Evolutionary conservation across 306 rosid genomes (phyloP).

Genomic region (Ormosia emarginata): DNA sequence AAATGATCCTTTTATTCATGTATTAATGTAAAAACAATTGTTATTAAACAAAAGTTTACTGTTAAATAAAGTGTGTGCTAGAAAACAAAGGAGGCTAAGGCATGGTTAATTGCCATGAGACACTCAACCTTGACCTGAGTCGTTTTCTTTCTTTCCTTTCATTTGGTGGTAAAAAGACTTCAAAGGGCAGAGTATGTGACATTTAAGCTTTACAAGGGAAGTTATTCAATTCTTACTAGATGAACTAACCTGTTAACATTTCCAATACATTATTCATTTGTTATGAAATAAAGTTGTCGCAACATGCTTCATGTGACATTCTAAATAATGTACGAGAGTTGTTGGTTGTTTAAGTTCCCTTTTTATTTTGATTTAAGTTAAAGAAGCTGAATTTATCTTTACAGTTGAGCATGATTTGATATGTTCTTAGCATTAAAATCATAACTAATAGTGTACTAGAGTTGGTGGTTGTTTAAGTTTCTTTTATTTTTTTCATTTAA

Average conservation of each 20-base stretch:
- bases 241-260: background rate
- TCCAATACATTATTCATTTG: background rate
- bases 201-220: background rate
- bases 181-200: background rate
- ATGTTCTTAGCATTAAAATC: background rate
- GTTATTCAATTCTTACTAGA: background rate
- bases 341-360: background rate
- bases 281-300: background rate
- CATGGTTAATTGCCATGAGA: background rate
- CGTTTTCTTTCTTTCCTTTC: background rate
- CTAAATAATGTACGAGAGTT: background rate
- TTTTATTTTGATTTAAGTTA: background rate
- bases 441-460: background rate
- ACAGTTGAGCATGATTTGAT: background rate
- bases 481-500: background rate
- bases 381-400: background rate
- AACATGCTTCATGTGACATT: background rate
- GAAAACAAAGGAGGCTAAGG: background rate
- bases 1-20: background rate
- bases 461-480: background rate
- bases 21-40: background rate
- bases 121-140: background rate
- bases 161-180: background rate
- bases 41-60: background rate
- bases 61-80: background rate